Evolutionary conservation across 192 early-diverging fungal species (phyloP).

Genomic region (Chytriomyces hyalinus): DNA sequence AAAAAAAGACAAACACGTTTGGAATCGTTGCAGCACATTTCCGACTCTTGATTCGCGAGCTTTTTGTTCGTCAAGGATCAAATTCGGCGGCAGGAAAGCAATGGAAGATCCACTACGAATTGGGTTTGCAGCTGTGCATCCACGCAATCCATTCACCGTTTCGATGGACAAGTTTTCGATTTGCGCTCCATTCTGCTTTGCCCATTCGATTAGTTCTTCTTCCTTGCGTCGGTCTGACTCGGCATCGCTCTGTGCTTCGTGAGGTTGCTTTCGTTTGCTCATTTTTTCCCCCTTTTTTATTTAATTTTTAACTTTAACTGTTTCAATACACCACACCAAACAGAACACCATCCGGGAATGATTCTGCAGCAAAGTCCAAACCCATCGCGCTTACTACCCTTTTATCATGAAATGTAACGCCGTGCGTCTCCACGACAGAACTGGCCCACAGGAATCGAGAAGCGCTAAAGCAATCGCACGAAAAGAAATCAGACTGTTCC

Average conservation of each 20-base stretch:
- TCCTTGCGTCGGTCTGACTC: neutral
- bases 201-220: slow-evolving; percentile 29
- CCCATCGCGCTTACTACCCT: too few species aligned
- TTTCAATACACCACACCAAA: neutral
- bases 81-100: slow-evolving; percentile 41
- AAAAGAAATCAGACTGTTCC: neutral
- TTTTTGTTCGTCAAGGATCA: slow-evolving; percentile 48
- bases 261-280: neutral
- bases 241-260: neutral
- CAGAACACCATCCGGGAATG: too few species aligned
- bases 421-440: slow-evolving; percentile 33
- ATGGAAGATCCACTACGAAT: slow-evolving; percentile 37
- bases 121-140: slow-evolving; percentile 1
- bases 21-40: too few species aligned
- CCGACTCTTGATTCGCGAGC: neutral
- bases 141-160: neutral
- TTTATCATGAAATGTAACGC: neutral
- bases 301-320: neutral
- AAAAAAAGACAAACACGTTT: too few species aligned
- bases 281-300: neutral
- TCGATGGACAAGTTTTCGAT: slow-evolving; percentile 28
- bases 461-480: slow-evolving; percentile 3
- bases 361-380: too few species aligned
- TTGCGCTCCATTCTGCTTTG: slow-evolving; percentile 25
- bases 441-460: slow-evolving; percentile 40